A percentile compares a stretch with the other conserved stretches of the same genome.
Evolutionary conservation across 202 grass and related monocot species (phyloP).

Genomic region (Panicum virgatum): DNA sequence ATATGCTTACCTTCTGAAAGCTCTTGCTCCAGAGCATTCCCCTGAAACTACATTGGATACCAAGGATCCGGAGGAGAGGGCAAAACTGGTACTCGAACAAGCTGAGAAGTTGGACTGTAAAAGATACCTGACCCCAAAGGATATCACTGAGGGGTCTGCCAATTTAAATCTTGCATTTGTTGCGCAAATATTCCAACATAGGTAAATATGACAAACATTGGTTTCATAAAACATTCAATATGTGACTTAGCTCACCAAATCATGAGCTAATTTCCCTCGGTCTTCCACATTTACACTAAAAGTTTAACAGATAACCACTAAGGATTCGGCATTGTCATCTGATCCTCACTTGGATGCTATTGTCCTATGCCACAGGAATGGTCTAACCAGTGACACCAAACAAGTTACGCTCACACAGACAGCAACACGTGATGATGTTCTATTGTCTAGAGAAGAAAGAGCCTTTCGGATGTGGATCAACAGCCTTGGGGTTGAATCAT

Average conservation of each 20-base stretch:
- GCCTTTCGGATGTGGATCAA: conserved; percentile 99
- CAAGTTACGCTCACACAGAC: conserved; percentile 64
- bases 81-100: conserved; percentile 93
- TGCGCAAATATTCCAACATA: conserved; percentile 98
- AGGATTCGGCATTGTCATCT: background rate
- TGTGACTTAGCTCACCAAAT: background rate
- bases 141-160: conserved; percentile 95
- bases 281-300: background rate
- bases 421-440: conserved; percentile 77
- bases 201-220: conserved; percentile 51
- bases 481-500: conserved; percentile 84
- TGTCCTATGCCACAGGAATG: conserved; percentile 66
- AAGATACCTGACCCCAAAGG: conserved; percentile 90
- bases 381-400: conserved; percentile 79
- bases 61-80: conserved; percentile 83
- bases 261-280: background rate
- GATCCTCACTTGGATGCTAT: conserved; percentile 17
- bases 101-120: conserved; percentile 97
- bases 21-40: conserved; percentile 92
- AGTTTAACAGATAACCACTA: conserved; percentile 1
- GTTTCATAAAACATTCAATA: background rate
- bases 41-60: conserved; percentile 59
- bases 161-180: conserved; percentile 99
- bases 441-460: conserved; percentile 94
- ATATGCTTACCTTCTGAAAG: conserved; percentile 97